These are phyloP conservation scores for Eucalyptus erythrocorys DNA, from an alignment of 345 rosid genomes.

Conservation along the genomic window DNA sequence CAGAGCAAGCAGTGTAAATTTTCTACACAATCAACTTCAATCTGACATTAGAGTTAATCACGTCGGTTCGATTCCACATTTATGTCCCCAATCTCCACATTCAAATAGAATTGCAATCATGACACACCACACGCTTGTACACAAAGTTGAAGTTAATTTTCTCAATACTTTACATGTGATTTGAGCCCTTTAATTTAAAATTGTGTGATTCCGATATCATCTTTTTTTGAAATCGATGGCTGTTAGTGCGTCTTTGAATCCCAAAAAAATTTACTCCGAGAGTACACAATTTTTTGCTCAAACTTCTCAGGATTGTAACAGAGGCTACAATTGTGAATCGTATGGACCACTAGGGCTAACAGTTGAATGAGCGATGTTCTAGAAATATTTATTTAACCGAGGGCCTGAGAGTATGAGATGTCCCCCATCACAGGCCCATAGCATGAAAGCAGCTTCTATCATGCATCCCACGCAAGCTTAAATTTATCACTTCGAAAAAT, in stretches of 20 bases:
- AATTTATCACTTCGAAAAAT: neutral
- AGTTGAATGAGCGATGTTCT: neutral
- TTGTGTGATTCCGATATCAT: neutral
- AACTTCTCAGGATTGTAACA: neutral
- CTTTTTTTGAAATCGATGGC: neutral
- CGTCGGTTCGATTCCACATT: neutral
- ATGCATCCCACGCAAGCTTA: neutral
- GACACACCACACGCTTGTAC: neutral
- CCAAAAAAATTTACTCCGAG: neutral
- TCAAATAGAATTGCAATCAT: neutral
- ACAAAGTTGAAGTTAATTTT: neutral
- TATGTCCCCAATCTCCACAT: neutral
- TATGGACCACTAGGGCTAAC: neutral
- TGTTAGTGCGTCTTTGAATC: neutral
- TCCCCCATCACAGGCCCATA: neutral
- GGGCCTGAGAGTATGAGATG: neutral
- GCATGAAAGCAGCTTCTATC: neutral
- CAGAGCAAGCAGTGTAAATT: neutral
- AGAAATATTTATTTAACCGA: neutral
- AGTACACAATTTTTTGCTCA: neutral
- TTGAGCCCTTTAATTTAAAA: neutral
- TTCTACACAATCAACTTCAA: neutral
- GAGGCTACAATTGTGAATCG: neutral
- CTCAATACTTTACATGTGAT: neutral
- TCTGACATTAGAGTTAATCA: neutral